Evolutionary conservation across 345 rosid genomes (phyloP), one percentile per base, ranked within the genome.

Genomic region (Alliaria petiolata): DNA sequence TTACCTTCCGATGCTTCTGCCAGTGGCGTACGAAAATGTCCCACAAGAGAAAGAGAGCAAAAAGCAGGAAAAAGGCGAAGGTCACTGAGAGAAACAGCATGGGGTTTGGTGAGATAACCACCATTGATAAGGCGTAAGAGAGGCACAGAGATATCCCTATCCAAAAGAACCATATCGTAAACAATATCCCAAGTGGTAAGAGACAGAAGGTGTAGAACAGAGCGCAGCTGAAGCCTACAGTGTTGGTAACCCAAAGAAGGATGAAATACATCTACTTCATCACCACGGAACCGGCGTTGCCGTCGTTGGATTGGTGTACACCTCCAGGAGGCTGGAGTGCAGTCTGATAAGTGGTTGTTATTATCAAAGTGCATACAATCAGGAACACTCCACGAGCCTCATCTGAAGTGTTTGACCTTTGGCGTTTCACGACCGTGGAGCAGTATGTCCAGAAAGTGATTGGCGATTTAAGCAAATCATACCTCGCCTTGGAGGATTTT

Each of bases 331-430:
- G 76, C 65, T 72, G 76, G 25, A 54, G 76, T 0, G 42, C 64
- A 26, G 65, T 72, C 57, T 72, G 76, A 36, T 63, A 72, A 44
- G 70, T 72, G 13, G 76, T 12, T 72, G 70, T 64, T 3, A 64
- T 25, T 25, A 63, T 34, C 19, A 72, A 55, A 16, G 71, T 8
- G 28, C 77, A 65, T 57, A 65, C 36, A 20, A 74, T 65, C 60
- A 65, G 3, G 2, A 74, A 65, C 2, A 17, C 60, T 57, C 52
- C 72, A 22, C 61, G 60, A 47, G 43, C 43, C 45, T 72, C 66
- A 3, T 47, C 52, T 13, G 52, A 17, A 14, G 4, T 38, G n/a
- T 1, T 17, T 3, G 42, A 38, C 20, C 55, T 66, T 7, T 10
- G 1, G 16, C 67, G 47, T 58, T 33, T 66, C 40, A 15, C 4